Conservation (phyloP, 2,329 filamentous ascomycete species). For the Trichophyton schoenleinii region DNA sequence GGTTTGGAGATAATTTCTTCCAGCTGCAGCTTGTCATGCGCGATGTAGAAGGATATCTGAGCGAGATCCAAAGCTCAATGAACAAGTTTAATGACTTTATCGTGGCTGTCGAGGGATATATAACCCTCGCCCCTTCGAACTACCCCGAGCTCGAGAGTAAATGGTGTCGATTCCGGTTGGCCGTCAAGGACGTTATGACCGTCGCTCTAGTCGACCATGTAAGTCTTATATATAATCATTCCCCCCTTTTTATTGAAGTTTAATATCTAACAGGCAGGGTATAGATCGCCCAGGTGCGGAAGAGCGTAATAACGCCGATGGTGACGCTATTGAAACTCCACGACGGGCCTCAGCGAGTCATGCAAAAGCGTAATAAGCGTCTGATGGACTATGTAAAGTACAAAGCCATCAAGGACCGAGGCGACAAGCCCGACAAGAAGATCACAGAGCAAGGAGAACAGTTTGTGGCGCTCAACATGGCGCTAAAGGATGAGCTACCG, state of each 20-base stretch:
- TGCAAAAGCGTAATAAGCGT: conserved; percentile 92
- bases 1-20: conserved; percentile 83
- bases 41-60: conserved; percentile 85
- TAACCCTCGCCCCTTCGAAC: conserved; percentile 54
- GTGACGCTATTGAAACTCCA: conserved; percentile 66
- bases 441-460: conserved; percentile 73
- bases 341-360: conserved; percentile 70
- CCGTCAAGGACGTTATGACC: conserved; percentile 72
- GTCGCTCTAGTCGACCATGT: conserved; percentile 77
- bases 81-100: conserved; percentile 70
- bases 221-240: conserved; percentile 15
- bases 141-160: conserved; percentile 83
- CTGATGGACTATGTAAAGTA: conserved; percentile 76
- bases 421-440: conserved; percentile 79
- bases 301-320: conserved; percentile 75
- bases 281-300: conserved; percentile 54
- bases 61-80: conserved; percentile 68
- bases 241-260: neutral
- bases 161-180: conserved; percentile 82
- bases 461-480: conserved; percentile 83
- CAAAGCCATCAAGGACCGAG: conserved; percentile 61
- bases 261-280: conserved; percentile 4
- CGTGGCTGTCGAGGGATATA: conserved; percentile 68
- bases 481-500: conserved; percentile 82
- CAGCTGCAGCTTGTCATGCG: conserved; percentile 83